Evolutionary conservation across 345 rosid species (phyloP), one percentile per base, ranked within the genome.

Genomic region (Acer campestre): DNA sequence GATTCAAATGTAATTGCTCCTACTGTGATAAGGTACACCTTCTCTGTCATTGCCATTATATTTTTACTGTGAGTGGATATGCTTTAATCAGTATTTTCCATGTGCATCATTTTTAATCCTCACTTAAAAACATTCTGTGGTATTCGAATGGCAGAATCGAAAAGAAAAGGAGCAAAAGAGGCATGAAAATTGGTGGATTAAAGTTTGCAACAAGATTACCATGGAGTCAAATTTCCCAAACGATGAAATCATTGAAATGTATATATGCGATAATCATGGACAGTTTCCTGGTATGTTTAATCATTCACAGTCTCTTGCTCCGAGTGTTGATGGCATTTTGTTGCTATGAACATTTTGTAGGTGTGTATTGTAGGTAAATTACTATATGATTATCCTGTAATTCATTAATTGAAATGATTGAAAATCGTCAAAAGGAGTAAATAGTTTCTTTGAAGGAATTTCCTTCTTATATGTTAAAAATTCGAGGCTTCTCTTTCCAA

Each of bases 161-260:
- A 80, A 84, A 75, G 83, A 79, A 67, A 96, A 87, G 84, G 89
- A 92, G 84, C 85, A 81, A 77, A 84, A 82, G 86, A 91, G 85
- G 80, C 82, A 70, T 29, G 90, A 83, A 78, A 82, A 82, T 61
- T 94, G 97, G 98, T 85, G 83, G 85, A 70, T 84, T 75, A 94
- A 86, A 86, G 89, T 96, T 67, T 90, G 97, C 78, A 82, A 79
- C 76, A 92, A 86, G 90, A 94, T 96, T 68, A 75, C 88, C 3
- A 44, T 31, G 74, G 83, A 75, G 80, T 82, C 87, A 77, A 85
- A 88, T 2, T 94, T 92, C 65, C 97, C 99, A 69, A 92, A 92
- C 67, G 70, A 76, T 25, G 85, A 87, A 84, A 94, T 96, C 74
- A 85, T 90, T 74, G 82, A 78, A 76, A 88, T 96, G 81, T 94